A percentile compares a stretch with the other conserved stretches of the same genome.
Conservation (phyloP, 257 asterid genomes). For the Ajuga chamaepitys region DNA sequence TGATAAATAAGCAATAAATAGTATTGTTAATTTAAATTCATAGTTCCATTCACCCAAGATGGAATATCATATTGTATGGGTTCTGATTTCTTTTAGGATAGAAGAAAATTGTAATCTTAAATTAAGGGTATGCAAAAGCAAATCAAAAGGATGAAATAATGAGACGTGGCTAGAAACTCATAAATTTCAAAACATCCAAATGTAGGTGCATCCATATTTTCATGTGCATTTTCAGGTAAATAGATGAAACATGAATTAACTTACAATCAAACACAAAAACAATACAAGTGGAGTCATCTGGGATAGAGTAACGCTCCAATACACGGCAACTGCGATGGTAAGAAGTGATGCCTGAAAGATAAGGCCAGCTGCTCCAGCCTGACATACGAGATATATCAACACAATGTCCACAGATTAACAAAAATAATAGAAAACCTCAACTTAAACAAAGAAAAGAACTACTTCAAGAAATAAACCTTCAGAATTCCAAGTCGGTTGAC, state of each 20-base stretch:
- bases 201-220: not conserved
- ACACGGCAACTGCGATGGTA: slow-evolving; percentile 70
- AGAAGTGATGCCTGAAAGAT: slow-evolving; percentile 85
- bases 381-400: slow-evolving; percentile 23
- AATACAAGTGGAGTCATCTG: slow-evolving; percentile 54
- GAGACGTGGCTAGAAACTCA: no score
- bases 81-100: no score
- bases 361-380: slow-evolving; percentile 98
- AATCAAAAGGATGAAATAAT: no score
- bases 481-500: slow-evolving; percentile 70
- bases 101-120: no score
- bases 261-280: slow-evolving; percentile 79
- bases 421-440: not conserved
- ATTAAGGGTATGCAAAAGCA: no score
- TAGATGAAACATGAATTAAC: slow-evolving; percentile 23
- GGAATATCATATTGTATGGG: no score
- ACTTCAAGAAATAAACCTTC: slow-evolving; percentile 38
- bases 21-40: no score
- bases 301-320: slow-evolving; percentile 70
- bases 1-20: no score
- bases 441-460: not conserved
- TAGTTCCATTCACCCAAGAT: no score
- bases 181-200: no score
- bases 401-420: slow-evolving; percentile 7
- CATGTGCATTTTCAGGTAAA: not conserved